Base-by-base conservation (phyloP, 2,329 filamentous ascomycete species). In the Bipolaris gigantea region DNA sequence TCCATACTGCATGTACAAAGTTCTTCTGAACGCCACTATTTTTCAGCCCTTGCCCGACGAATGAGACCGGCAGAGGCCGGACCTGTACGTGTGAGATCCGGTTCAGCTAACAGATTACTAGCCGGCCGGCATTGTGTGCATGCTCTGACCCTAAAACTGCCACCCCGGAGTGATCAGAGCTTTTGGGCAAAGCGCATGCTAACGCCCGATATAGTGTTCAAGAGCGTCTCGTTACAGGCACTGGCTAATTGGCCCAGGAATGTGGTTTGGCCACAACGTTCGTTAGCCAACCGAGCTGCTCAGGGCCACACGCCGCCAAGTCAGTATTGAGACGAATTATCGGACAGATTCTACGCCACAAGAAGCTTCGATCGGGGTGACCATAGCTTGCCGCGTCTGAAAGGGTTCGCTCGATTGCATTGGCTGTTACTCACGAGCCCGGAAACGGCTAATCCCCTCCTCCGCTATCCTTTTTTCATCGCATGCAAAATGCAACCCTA, bases 161-260 rank as follows among this genome's bases (percentile, higher is more conserved):
- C 48, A 60, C 60, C 60, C 53, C 50, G 54, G 32, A 38, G 57
- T 62, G 64, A 62, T 48, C 65, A 66, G 49, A 64, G 64, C 64
- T 25, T 56, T 56, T 45, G 41, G 18, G 50, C 30, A 53, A 46
- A 50, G 52, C 45, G 53, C 54, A 61, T 56, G 56, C 56, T 50
- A 59, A 53, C 48, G 52, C 47, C 43, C 50, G 38, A 52, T 32
- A 42, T 35, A 30, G 43, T 39, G 27, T 44, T 27, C 34, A 33
- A 34, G 40, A 50, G 36, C n/a, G 41, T 43, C 9, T 33, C 43
- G 50, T 50, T 36, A 47, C 45, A 21, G 23, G 44, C 50, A 44
- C 53, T 55, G 57, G 58, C 57, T 47, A 54, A 57, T 54, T 60
- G 41, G 42, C 52, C 54, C 54, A 41, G 48, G 39, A 46, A 48